These are phyloP conservation scores for Cicer yamashitae DNA, from an alignment of 306 rosid genomes.

Conservation along the genomic window DNA sequence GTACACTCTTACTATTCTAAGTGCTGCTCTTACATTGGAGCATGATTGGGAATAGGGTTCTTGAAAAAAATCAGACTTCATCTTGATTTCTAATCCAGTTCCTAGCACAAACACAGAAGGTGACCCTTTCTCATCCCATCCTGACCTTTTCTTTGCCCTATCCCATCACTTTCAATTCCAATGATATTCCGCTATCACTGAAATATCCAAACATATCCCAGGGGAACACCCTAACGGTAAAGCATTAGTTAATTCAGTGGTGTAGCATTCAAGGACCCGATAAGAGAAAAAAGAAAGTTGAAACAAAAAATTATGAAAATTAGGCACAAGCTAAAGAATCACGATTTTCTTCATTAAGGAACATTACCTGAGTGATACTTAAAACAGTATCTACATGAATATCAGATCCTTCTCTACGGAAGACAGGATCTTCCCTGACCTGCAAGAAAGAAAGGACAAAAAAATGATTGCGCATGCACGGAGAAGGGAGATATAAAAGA, in stretches of 20 bases:
- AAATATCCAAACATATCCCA: constrained; percentile 12
- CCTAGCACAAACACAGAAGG: constrained; percentile 1
- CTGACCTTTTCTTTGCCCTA: background rate
- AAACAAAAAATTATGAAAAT: background rate
- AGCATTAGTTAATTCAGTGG: background rate
- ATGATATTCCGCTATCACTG: background rate
- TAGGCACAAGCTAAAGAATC: constrained; percentile 1
- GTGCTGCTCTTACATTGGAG: background rate
- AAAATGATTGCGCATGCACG: background rate
- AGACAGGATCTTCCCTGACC: constrained; percentile 92
- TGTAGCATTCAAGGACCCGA: background rate
- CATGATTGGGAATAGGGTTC: background rate
- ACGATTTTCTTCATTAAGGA: background rate
- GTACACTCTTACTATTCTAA: background rate
- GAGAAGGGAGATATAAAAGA: constrained; percentile 7
- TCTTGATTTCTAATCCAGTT: background rate
- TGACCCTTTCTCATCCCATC: constrained; percentile 23
- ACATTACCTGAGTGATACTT: constrained; percentile 81
- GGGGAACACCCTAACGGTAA: background rate
- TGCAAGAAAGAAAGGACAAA: constrained; percentile 33
- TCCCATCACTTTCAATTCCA: background rate
- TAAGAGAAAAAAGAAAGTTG: background rate
- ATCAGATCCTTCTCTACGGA: constrained; percentile 85
- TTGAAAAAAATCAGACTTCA: background rate
- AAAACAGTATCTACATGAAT: constrained; percentile 85